A percentile compares a stretch with the other conserved stretches of the same genome.
Evolutionary conservation across 345 rosid genomes (phyloP).

Genomic region (Rubroshorea leprosula): DNA sequence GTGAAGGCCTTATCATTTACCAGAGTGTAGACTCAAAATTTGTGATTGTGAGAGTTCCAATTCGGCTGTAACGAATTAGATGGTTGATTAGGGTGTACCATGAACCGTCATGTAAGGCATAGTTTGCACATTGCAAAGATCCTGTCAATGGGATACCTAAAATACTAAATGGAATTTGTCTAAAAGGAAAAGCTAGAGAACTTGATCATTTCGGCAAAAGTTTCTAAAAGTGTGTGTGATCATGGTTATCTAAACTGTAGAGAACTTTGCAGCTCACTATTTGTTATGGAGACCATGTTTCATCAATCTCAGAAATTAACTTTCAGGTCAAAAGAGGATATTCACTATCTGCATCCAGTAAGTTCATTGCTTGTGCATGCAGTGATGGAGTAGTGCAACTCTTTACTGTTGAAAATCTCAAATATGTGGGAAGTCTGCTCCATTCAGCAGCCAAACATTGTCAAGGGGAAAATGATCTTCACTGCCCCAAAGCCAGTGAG

Average conservation of each 20-base stretch:
- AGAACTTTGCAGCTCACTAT: conserved; percentile 2
- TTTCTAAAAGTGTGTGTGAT: not conserved
- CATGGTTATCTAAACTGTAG: not conserved
- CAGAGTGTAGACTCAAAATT: not conserved
- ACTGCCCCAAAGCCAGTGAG: conserved; percentile 14
- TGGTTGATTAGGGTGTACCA: not conserved
- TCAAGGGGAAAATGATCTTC: conserved; percentile 21
- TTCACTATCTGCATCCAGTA: conserved; percentile 56
- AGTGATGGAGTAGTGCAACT: conserved; percentile 57
- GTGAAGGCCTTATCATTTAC: not conserved
- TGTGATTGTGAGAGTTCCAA: not conserved
- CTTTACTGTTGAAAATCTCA: conserved; percentile 36
- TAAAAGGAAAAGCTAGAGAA: not conserved
- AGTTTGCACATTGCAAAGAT: not conserved
- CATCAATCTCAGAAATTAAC: conserved; percentile 9
- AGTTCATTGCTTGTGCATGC: conserved; percentile 78
- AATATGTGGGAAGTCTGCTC: conserved; percentile 41
- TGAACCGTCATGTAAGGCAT: not conserved
- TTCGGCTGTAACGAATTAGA: too few species aligned
- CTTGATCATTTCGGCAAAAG: not conserved
- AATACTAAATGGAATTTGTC: conserved; percentile 1
- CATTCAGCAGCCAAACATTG: conserved; percentile 43
- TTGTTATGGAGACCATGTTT: conserved; percentile 10
- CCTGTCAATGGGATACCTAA: not conserved
- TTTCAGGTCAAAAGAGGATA: conserved; percentile 73